phyloP scores from a whole-genome alignment of 2,329 filamentous ascomycete species.

The Orbilia brochopaga region DNA sequence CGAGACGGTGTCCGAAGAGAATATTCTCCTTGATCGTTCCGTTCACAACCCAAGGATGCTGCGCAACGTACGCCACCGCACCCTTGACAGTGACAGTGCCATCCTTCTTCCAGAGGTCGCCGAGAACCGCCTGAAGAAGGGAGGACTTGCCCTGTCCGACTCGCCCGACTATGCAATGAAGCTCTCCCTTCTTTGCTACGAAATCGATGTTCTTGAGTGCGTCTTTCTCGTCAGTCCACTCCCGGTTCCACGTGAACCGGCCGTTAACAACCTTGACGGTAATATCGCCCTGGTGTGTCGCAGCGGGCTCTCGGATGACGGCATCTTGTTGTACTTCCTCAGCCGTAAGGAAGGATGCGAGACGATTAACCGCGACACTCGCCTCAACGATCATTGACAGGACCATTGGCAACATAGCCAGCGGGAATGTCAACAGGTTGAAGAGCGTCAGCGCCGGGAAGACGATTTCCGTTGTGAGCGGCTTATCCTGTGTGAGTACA shows the following conservation, averaged over 20 bases:
- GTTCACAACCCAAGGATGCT: constrained; percentile 96
- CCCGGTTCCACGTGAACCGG: constrained; percentile 90
- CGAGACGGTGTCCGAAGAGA: constrained; percentile 91
- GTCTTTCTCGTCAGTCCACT: constrained; percentile 60
- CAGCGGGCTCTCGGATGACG: constrained; percentile 71
- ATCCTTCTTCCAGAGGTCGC: constrained; percentile 87
- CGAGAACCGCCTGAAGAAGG: constrained; percentile 82
- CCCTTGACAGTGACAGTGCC: constrained; percentile 84
- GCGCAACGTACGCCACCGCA: constrained; percentile 85
- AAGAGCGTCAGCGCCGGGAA: constrained; percentile 93
- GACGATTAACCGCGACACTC: constrained; percentile 83
- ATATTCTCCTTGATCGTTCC: constrained; percentile 97
- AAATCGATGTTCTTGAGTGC: constrained; percentile 85
- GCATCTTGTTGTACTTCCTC: constrained; percentile 91
- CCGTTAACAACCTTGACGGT: constrained; percentile 81
- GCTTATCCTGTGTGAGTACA: constrained; percentile 78
- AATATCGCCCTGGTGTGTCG: constrained; percentile 80
- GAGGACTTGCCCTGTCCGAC: constrained; percentile 97
- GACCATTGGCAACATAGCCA: constrained; percentile 94
- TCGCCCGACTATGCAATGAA: constrained; percentile 89
- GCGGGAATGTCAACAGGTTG: constrained; percentile 92
- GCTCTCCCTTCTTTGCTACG: constrained; percentile 86
- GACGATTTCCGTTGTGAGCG: constrained; percentile 90
- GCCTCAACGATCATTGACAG: constrained; percentile 96
- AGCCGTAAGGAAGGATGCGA: constrained; percentile 82